A percentile compares a stretch with the other conserved stretches of the same genome.
Conservation (phyloP, 768 basidiomycete species). For the Lactarius pseudohatsudake region DNA sequence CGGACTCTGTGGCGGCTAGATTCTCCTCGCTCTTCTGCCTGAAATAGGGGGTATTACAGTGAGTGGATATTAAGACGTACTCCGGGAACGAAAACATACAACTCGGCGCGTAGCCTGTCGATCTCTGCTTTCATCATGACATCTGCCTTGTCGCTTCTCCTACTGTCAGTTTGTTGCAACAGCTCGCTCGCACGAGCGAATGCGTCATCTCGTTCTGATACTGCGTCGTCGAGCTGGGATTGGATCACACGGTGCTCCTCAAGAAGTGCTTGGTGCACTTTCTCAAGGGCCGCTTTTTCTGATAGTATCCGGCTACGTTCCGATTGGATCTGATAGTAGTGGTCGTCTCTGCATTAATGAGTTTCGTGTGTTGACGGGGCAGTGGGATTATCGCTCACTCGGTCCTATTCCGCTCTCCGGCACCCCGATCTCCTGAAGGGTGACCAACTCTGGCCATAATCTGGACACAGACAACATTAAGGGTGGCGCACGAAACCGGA, state of each 20-base stretch:
- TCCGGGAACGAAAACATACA: constrained; percentile 58
- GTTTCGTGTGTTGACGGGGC: not conserved
- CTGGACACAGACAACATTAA: constrained; percentile 38
- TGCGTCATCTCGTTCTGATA: constrained; percentile 78
- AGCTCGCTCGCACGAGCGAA: constrained; percentile 59
- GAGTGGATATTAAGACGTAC: constrained; percentile 17
- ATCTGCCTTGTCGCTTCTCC: constrained; percentile 68
- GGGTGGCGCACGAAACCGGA: not conserved
- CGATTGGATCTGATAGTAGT: constrained; percentile 82
- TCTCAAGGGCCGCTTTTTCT: constrained; percentile 87
- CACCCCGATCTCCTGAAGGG: constrained; percentile 47
- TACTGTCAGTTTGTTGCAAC: constrained; percentile 57
- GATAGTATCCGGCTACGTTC: constrained; percentile 73
- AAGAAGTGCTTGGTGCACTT: constrained; percentile 70
- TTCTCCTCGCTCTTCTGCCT: constrained; percentile 96
- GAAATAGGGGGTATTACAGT: constrained; percentile 37
- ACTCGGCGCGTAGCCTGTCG: constrained; percentile 73
- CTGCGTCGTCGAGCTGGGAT: constrained; percentile 70
- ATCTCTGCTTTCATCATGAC: constrained; percentile 78
- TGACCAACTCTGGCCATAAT: constrained; percentile 71
- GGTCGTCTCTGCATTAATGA: constrained; percentile 64
- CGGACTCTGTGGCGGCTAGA: constrained; percentile 75
- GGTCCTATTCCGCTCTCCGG: constrained; percentile 67
- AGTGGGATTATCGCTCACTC: constrained; percentile 54
- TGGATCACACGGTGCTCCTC: constrained; percentile 77